Evolutionary conservation across 1,139 yeast genomes (phyloP).

Genomic region (Kluyveromyces marxianus): DNA sequence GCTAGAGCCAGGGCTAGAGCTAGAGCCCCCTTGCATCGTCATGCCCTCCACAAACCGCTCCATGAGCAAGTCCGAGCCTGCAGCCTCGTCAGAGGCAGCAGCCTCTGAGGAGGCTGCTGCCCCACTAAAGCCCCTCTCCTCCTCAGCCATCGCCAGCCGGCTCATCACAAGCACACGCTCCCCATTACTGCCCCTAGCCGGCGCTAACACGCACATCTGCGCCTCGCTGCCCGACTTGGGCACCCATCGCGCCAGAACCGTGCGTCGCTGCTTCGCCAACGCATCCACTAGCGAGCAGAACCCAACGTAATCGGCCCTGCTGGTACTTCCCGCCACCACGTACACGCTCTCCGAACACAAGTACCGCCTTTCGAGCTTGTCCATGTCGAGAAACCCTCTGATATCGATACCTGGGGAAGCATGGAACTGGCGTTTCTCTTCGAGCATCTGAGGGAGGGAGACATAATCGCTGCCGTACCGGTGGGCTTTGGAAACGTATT

Average conservation of each 20-base stretch:
- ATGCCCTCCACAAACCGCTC: conserved; percentile 20
- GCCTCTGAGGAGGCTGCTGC: too few species aligned
- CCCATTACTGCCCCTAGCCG: conserved; percentile 25
- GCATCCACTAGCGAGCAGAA: conserved; percentile 51
- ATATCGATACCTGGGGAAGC: conserved; percentile 52
- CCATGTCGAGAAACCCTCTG: conserved; percentile 47
- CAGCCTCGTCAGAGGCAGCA: conserved; percentile 23
- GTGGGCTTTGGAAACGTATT: conserved; percentile 33
- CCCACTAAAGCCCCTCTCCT: conserved; percentile 38
- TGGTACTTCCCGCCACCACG: conserved; percentile 38
- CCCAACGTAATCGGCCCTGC: conserved; percentile 35
- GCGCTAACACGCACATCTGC: conserved; percentile 51
- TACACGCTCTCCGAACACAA: conserved; percentile 52
- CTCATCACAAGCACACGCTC: conserved; percentile 32
- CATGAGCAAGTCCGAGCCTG: conserved; percentile 20
- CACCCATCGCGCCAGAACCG: conserved; percentile 59
- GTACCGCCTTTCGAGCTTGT: conserved; percentile 49
- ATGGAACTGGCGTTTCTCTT: conserved; percentile 37
- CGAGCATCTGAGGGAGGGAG: conserved; percentile 41
- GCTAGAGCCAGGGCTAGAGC: not conserved
- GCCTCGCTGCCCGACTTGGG: conserved; percentile 42
- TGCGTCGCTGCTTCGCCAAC: conserved; percentile 40
- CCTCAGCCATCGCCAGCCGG: conserved; percentile 73
- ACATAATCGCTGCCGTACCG: conserved; percentile 61
- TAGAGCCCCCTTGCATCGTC: conserved; percentile 5